phyloP scores from a whole-genome alignment of 495 filamentous ascomycete genomes.

The Trichoderma orchidacearum region DNA sequence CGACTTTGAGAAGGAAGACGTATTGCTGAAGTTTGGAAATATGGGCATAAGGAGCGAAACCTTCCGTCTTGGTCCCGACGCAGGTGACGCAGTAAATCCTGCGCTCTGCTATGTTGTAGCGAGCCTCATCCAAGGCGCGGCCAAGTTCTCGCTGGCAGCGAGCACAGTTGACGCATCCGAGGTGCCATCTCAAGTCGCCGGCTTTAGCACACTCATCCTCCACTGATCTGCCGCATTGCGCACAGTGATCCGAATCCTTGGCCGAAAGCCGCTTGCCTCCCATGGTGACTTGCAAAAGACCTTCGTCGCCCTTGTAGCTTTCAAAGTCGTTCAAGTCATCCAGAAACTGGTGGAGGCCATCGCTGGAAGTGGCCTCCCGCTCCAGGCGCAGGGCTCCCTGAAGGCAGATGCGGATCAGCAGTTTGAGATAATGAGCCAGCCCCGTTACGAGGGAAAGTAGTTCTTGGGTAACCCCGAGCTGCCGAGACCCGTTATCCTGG shows the following conservation, averaged over 20 bases:
- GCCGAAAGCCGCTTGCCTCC: slow-evolving; percentile 65
- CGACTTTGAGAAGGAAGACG: slow-evolving; percentile 81
- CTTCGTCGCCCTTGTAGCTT: slow-evolving; percentile 51
- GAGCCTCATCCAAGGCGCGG: slow-evolving; percentile 44
- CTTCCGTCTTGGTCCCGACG: slow-evolving; percentile 15
- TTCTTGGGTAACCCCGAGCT: slow-evolving; percentile 94
- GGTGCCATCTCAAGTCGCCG: slow-evolving; percentile 69
- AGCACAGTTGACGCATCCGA: slow-evolving; percentile 61
- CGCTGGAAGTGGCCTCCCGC: slow-evolving; percentile 57
- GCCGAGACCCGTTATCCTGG: slow-evolving; percentile 73
- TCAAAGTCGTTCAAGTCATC: slow-evolving; percentile 67
- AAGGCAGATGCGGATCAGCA: slow-evolving; percentile 91
- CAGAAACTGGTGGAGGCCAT: slow-evolving; percentile 70
- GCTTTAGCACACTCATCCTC: slow-evolving; percentile 79
- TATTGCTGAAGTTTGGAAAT: slow-evolving; percentile 85
- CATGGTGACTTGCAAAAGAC: slow-evolving; percentile 55
- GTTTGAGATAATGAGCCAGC: slow-evolving; percentile 94
- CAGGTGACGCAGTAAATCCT: slow-evolving; percentile 59
- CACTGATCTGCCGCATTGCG: slow-evolving; percentile 67
- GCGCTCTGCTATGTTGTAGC: slow-evolving; percentile 50
- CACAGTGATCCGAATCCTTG: slow-evolving; percentile 69
- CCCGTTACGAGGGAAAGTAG: slow-evolving; percentile 90
- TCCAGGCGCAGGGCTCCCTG: slow-evolving; percentile 89
- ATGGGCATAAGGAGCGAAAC: slow-evolving; percentile 33
- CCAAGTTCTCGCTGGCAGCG: slow-evolving; percentile 64